Evolutionary conservation across 257 asterid species (phyloP), one percentile per base, ranked within the genome.

Genomic region (Orobanche coerulescens): DNA sequence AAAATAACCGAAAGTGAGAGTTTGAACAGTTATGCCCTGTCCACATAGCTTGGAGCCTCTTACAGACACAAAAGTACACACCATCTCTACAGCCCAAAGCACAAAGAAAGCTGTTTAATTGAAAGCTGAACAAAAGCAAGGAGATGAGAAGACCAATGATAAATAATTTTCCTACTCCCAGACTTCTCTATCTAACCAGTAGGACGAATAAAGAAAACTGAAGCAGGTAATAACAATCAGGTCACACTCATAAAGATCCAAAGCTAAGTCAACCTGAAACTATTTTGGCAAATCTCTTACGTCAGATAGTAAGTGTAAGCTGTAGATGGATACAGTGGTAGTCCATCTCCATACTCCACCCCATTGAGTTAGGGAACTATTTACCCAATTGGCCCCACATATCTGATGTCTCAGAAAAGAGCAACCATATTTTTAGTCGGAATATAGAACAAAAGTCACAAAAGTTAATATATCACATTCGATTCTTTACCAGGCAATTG

Each of bases 221-320:
- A 49, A 51, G 43, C 8, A 31, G 36, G n/a, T n/a, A 18, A 26
- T 15, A 25, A 25, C 43, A 23, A 37, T 28, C 61, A 51, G 18
- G 40, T 31, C 51, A 50, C 50, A 36, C 42, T 14, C 11, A 64
- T 8, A 49, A 3, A 33, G 40, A 15, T 18, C 19, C 12, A 40
- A 26, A 68, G 31, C 40, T 33, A 37, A 39, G 61, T 39, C 43
- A n/a, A 67, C 47, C 40, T 4, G 36, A 23, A 51, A 23, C 58
- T 31, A 48, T 36, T 44, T 48, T 15, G 44, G 44, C 51, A 7
- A 0, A 51, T 23, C 14, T 42, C 44, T 28, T 26, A 4, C 3
- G 2, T 40, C 43, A 24, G 16, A 10, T 18, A 37, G 4, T 11
- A 64, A 20, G 25, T 22, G 53, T 28, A 51, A 22, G 39, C 39